phyloP scores from a whole-genome alignment of 192 early-diverging fungal genomes.

The Endogone sp. region DNA sequence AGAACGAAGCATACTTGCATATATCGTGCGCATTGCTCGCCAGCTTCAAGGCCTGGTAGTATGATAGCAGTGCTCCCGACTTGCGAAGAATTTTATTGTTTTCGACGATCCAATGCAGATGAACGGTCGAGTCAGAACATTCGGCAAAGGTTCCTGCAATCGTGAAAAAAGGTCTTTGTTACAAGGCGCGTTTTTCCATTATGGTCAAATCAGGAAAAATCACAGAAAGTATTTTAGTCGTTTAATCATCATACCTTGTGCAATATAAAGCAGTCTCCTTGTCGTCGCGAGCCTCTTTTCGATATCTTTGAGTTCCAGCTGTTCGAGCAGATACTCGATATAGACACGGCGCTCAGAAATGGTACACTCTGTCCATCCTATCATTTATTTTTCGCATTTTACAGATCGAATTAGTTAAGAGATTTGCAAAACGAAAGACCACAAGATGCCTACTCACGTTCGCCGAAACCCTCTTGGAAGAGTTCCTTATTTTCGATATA shows the following conservation, averaged over 20 bases:
- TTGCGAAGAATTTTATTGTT: conserved; percentile 57
- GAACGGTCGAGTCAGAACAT: conserved; percentile 17
- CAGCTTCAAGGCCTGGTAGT: conserved; percentile 51
- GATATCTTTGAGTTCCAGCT: conserved; percentile 49
- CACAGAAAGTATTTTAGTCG: too few relatives aligned
- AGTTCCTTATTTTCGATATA: conserved; percentile 32
- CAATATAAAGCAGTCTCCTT: conserved; percentile 57
- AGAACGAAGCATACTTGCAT: too few relatives aligned
- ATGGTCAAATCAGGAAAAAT: too few relatives aligned
- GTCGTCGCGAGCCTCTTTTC: conserved; percentile 45
- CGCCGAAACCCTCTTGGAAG: conserved; percentile 36
- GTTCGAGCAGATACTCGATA: conserved; percentile 51
- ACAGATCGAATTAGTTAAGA: background rate
- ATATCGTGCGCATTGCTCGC: conserved; percentile 52
- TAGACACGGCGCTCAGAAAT: conserved; percentile 35
- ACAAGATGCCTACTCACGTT: conserved; percentile 28
- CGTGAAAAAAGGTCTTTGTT: background rate
- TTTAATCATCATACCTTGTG: too few relatives aligned
- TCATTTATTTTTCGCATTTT: background rate
- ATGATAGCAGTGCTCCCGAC: conserved; percentile 52
- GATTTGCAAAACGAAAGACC: too few relatives aligned
- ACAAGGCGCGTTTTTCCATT: background rate
- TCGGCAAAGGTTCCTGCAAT: background rate
- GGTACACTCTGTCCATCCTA: conserved; percentile 41
- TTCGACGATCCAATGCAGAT: conserved; percentile 47